Evolutionary conservation across 2,329 filamentous ascomycete species (phyloP), one percentile per base, ranked within the genome.

Genomic region (Aspergillus persii): DNA sequence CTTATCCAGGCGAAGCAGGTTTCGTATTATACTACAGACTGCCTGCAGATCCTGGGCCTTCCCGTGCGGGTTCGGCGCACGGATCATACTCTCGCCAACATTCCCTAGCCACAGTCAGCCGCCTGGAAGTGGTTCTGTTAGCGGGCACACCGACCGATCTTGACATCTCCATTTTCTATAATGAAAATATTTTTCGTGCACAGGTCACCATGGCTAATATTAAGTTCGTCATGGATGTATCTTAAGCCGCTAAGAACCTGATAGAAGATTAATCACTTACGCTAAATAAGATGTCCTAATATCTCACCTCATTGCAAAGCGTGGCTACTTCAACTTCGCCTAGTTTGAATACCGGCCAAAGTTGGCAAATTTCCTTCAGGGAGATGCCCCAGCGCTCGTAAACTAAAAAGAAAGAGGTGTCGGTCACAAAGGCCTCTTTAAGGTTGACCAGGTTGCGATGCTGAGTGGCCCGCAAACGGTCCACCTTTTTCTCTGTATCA

Each of bases 181-280:
- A 60, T 57, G 23, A 57, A 51, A 31, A 62, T 48, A 53, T 56
- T 44, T 26, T 41, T 12, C 3, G 6, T 11, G 7, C 46, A 33
- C 2, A 63, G 26, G 27, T 50, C 46, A 8, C 61, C 56, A 46
- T 63, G 50, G 31, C 30, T 39, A 8, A 63, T 51, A 5, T 31
- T 41, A 36, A 63, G 56, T 8, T 44, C 46, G 30, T 59, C 8
- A 31, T 63, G 56, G 23, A 63, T 54, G 15, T 63, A 63, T 15
- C 53, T 50, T 3, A 63, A 44, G n/a, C 48, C 56, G 9, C 57
- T 30, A 2, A 61, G 52, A 8, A 61, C 44, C 56, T 61, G 46
- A 29, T 11, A 18, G 8, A 18, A 23, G 11, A 15, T 18, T 47
- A 12, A 50, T 15, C 39, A 23, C 31, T 27, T 47, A 11, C 33